Percentiles rank a stretch among this genome's conserved stretches.
Evolutionary conservation across 305 asterid genomes (phyloP).

Genomic region (Ruellia speciosa): DNA sequence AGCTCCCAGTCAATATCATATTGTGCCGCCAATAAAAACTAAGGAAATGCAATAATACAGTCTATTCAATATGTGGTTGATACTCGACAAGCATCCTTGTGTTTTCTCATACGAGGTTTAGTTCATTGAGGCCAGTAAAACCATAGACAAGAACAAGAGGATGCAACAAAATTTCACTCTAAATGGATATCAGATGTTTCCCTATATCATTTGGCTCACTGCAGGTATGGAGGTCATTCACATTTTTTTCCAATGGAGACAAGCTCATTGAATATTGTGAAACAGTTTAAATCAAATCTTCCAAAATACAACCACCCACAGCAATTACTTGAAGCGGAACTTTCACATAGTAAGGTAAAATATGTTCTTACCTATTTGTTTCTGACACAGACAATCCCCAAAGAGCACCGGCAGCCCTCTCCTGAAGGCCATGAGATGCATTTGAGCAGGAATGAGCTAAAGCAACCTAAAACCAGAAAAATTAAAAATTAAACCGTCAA

Average conservation of each 20-base stretch:
- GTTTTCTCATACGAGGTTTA: no score
- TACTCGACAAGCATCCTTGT: no score
- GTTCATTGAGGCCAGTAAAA: no score
- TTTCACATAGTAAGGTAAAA: constrained; percentile 11
- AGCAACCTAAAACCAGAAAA: constrained; percentile 48
- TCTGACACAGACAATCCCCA: constrained; percentile 99
- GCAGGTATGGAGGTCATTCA: not conserved
- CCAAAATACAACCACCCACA: constrained; percentile 6
- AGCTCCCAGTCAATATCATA: no score
- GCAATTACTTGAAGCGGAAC: constrained; percentile 15
- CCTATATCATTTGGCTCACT: no score
- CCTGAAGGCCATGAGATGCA: constrained; percentile 86
- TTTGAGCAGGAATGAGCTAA: constrained; percentile 71
- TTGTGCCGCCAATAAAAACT: no score
- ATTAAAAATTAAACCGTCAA: not conserved
- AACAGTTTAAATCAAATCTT: constrained; percentile 5
- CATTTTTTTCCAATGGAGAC: not conserved
- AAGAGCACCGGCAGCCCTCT: constrained; percentile 99
- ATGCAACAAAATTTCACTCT: no score
- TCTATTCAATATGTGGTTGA: no score
- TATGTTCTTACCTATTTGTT: constrained; percentile 59
- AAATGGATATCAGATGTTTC: no score
- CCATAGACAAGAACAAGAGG: no score
- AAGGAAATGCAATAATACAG: no score
- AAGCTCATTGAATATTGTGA: not conserved